phyloP scores from a whole-genome alignment of 331 rosid species.

The Phaseolus coccineus region DNA sequence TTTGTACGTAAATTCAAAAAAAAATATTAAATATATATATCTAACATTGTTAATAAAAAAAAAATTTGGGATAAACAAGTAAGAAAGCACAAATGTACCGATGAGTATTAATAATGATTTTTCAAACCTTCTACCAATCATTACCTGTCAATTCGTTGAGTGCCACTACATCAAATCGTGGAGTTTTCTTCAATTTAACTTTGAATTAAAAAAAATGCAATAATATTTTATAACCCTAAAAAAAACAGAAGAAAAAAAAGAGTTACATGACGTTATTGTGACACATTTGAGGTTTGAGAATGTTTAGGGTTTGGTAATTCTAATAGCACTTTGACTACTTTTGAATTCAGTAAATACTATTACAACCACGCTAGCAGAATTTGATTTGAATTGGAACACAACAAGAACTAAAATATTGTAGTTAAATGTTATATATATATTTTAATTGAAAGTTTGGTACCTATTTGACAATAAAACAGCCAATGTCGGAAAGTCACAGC shows the following conservation, averaged over 20 bases:
- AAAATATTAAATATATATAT: too few relatives aligned
- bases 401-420: too few relatives aligned
- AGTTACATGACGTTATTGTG: slow-evolving; percentile 36
- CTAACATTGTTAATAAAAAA: too few relatives aligned
- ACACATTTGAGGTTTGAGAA: slow-evolving; percentile 8
- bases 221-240: not conserved
- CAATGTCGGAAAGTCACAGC: slow-evolving; percentile 12
- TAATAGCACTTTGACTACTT: not conserved
- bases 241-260: not conserved
- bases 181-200: slow-evolving; percentile 33
- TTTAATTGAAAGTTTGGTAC: not conserved
- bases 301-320: slow-evolving; percentile 23
- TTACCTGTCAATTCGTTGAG: not conserved
- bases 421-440: not conserved
- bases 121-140: slow-evolving; percentile 33
- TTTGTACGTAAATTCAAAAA: too few relatives aligned
- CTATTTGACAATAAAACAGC: slow-evolving; percentile 3
- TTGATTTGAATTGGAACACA: not conserved
- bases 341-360: not conserved
- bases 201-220: slow-evolving; percentile 10
- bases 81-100: too few relatives aligned
- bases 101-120: not conserved
- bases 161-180: slow-evolving; percentile 32
- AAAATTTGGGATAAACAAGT: too few relatives aligned
- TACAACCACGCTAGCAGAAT: not conserved